Evolutionary conservation across 2,329 filamentous ascomycete genomes (phyloP), one percentile per base, ranked within the genome.

Genomic region (Sporothrix pallida): DNA sequence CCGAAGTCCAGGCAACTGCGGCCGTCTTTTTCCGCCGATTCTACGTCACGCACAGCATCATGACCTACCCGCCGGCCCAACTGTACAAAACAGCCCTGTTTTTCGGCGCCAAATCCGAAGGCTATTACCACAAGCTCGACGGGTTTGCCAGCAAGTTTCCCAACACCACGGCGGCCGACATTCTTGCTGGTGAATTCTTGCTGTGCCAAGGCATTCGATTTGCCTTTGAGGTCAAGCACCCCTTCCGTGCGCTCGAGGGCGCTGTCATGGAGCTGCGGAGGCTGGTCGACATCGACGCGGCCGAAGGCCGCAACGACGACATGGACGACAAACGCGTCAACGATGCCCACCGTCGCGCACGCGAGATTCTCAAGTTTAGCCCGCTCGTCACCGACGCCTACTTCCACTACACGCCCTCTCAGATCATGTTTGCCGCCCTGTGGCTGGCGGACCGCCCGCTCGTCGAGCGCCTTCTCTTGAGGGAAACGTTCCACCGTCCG

Each of bases 351-450:
- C 85, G 86, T n/a, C 87, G 87, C 71, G 92, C 95, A 0, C 88
- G 92, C 58, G 89, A 91, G 23, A 86, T 93, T 65, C 88, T 97
- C 72, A 93, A 93, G 79, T 92, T 90, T 72, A 92, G 93, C 73
- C 93, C 94, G 0, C 85, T 97, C 70, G 87, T 98, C 75, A 97
- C 95, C 37, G 96, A 99, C 79, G 94, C 90, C n/a, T 98, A 98
- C 83, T 98, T 98, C 83, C 92, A 97, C 82, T 98, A 93, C 83
- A 95, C 95, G 0, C 96, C 96, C 0, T 92, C 93, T 31, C 96
- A 99, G 81, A 97, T 98, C 80, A 95, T 95, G 90, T 87, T 98
- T 74, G 91, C 93, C 0, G 90, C 95, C 0, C 83, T 98, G 42
- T 86, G 91, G 15, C 87, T 97, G 70, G 93, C 91, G 0, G 95